Conservation (phyloP, 1,284 basidiomycete genomes). For the Fomitopsis pinicola region DNA sequence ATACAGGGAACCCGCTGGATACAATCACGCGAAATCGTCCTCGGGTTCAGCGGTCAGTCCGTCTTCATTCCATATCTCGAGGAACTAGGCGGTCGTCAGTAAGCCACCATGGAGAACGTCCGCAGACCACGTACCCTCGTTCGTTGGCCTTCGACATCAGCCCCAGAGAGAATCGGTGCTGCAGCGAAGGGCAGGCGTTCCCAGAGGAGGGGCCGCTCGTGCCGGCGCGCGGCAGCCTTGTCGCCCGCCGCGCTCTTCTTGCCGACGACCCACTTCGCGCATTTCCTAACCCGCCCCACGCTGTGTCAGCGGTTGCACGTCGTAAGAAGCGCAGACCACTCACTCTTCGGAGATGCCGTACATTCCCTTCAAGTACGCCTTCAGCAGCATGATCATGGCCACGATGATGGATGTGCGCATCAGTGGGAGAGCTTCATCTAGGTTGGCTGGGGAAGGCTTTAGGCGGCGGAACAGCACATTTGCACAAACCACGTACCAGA, state of each 20-base stretch:
- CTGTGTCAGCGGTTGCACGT: background rate
- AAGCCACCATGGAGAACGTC: background rate
- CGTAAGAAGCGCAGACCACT: slow-evolving; percentile 23
- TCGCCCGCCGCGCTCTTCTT: slow-evolving; percentile 88
- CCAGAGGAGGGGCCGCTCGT: slow-evolving; percentile 66
- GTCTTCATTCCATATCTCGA: slow-evolving; percentile 79
- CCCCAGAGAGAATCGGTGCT: slow-evolving; percentile 49
- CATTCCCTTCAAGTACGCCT: slow-evolving; percentile 74
- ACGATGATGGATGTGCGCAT: slow-evolving; percentile 71
- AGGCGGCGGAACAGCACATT: background rate
- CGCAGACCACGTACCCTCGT: slow-evolving; percentile 40
- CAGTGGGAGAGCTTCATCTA: slow-evolving; percentile 36
- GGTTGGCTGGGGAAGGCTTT: background rate
- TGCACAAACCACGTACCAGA: background rate
- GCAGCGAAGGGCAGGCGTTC: slow-evolving; percentile 65
- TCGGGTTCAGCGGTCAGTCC: slow-evolving; percentile 70
- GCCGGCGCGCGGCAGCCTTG: slow-evolving; percentile 63
- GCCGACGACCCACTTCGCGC: slow-evolving; percentile 75
- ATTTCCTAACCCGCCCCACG: slow-evolving; percentile 58
- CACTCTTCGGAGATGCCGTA: slow-evolving; percentile 89
- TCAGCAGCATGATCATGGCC: slow-evolving; percentile 79
- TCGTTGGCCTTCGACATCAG: slow-evolving; percentile 58
- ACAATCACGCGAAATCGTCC: slow-evolving; percentile 31
- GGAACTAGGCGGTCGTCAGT: slow-evolving; percentile 44
- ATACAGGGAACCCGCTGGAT: background rate